Base-by-base conservation (phyloP, 2,329 filamentous ascomycete genomes). In the Dichotomopilus funicola region DNA sequence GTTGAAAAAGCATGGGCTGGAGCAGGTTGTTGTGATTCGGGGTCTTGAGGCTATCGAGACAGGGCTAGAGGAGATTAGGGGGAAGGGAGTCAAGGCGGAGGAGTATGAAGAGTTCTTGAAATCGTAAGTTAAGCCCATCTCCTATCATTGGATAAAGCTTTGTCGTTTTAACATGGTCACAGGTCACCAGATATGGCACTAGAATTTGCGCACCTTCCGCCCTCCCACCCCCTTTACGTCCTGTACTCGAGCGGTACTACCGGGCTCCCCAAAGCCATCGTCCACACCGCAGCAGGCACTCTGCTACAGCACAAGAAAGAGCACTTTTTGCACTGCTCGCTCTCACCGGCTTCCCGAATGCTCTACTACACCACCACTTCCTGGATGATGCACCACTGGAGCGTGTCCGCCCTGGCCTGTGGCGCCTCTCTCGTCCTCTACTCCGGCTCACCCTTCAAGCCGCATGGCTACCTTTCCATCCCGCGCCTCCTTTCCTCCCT, bases 321-420 rank as follows among this genome's bases (percentile, higher is more conserved):
- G 69, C 91, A 95, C 67, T 80, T 87, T 47, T 77, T 97, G 3
- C 92, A 97, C 68, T 89, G 88, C 68, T 90, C 91, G 27, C 83
- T 99, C 60, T 78, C 79, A 7, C 79, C 86, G 0, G 75, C 77
- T 2, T 89, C 91, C 43, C 81, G 86, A 19, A 78, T 96, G 66
- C 88, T 96, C 70, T 96, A 96, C 74, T 96, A 91, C 73, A 96
- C 91, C 1, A 96, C 91, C 3, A 91, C 87, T 9, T 95, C 90
- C 0, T 96, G 91, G 94, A 97, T 99, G 91, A 97, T 97, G 92
- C 96, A 91, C 91, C 92, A 97, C 70, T 97, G 92, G 91, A 85
- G 91, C 42, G 81, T 96, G 19, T 92, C 89, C 1, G 89, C 86
- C 5, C 82, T 97, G 4, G 88, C 91, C 8, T 85, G 83, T 35